Base-by-base conservation (phyloP, 495 filamentous ascomycete species). In the Neurospora sp. region DNA sequence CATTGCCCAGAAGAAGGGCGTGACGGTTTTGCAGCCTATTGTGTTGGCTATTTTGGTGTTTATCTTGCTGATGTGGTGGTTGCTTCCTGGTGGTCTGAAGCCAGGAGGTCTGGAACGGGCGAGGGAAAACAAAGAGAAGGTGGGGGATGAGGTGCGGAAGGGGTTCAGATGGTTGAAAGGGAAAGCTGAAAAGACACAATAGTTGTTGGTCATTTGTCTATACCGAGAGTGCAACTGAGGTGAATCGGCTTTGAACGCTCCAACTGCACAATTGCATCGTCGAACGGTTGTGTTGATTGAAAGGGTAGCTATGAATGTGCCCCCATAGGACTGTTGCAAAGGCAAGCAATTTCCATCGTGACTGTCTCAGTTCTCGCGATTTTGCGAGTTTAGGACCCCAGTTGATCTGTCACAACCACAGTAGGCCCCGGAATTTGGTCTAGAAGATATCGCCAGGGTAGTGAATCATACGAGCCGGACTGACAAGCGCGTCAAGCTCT, bases 1-100 rank as follows among this genome's bases (percentile, higher is more conserved):
- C 0, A 91, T 96, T 80, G 94, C 93, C 8, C 90, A 96, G 80
- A 87, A 86, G 18, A 91, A 88, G 79, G 93, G 94, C 18, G 93
- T 96, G 9, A 80, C 89, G 77, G 92, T 94, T 12, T 75, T 95
- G 75, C 92, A 94, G 82, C 93, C 93, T 16, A 87, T 94, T 74
- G 86, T 90, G 70, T 82, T 96, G 79, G 91, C 87, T 31, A 78
- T 94, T 68, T 82, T 94, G 27, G 87, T 81, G 5, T 83, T 86
- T 27, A 87, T 91, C 41, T 76, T 90, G 37, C 53, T 87, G 8
- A 78, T 89, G 61, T 92, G 90, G 90, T 76, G 69, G 72, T 44
- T 75, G 3, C 39, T 81, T 38, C 80, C 80, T 3, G 80, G 80
- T 0, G 80, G 80, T 3, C 8, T 81, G 61, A 70, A 75, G 40